phyloP scores from a whole-genome alignment of 768 basidiomycete genomes.

The Mycena capillaripes region DNA sequence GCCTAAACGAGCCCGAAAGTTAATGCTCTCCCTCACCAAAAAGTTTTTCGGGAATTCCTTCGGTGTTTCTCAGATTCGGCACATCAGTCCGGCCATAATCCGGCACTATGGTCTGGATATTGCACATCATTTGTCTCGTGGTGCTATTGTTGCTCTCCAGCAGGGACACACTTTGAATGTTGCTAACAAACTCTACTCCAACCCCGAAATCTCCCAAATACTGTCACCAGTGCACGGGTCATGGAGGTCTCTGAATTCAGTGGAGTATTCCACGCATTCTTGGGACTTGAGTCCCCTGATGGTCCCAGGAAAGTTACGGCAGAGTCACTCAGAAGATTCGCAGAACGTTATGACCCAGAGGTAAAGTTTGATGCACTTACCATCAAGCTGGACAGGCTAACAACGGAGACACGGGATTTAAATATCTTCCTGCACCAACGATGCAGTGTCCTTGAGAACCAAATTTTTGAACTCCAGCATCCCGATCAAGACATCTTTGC shows the following conservation, averaged over 20 bases:
- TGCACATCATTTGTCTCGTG: not conserved
- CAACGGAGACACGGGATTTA: not conserved
- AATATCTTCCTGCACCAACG: not conserved
- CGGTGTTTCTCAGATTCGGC: not conserved
- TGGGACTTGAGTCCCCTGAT: not conserved
- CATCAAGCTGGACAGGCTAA: not conserved
- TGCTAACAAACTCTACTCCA: not conserved
- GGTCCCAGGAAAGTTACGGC: not conserved
- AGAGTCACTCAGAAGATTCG: not conserved
- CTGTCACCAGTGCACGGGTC: not conserved
- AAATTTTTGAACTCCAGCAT: not conserved
- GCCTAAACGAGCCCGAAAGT: not conserved
- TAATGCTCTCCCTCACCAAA: not conserved
- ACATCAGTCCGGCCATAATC: slow-evolving; percentile 4
- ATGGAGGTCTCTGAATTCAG: not conserved
- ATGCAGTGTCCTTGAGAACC: not conserved
- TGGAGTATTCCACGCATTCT: not conserved
- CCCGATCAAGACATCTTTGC: not conserved
- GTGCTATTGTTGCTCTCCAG: not conserved
- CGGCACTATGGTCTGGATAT: not conserved
- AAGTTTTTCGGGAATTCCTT: not conserved
- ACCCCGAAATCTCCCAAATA: not conserved
- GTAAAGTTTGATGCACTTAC: not conserved
- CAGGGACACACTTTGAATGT: not conserved
- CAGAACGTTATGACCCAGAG: not conserved